Percentiles rank a stretch among this genome's conserved stretches.
These are phyloP conservation scores for Chlamydomonas sp. DNA, from an alignment of 139 green algal species.

Conservation along the genomic window DNA sequence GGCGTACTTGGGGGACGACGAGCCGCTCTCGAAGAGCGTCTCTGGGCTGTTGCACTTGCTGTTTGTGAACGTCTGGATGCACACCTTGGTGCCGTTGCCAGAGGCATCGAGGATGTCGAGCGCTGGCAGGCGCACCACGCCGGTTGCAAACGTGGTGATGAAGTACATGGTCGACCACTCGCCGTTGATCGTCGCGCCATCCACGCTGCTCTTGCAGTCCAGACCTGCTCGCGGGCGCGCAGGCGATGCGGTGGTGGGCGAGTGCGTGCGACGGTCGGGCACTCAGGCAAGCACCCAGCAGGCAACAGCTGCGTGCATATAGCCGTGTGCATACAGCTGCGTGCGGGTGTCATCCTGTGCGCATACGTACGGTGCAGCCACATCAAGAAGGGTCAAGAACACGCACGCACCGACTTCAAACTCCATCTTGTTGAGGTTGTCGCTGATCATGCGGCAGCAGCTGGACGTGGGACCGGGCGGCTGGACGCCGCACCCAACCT, in stretches of 20 bases:
- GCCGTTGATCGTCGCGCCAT: not conserved
- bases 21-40: not conserved
- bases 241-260: not conserved
- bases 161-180: not conserved
- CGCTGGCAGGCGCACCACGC: not conserved
- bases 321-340: not conserved
- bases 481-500: not conserved
- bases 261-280: not conserved
- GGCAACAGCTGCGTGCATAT: no score
- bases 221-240: not conserved
- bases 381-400: not conserved
- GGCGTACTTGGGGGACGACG: not conserved
- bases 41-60: not conserved
- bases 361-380: not conserved
- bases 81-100: not conserved
- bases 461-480: not conserved
- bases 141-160: constrained; percentile 4
- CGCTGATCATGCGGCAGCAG: not conserved
- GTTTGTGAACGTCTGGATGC: not conserved
- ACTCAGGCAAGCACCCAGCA: not conserved
- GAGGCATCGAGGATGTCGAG: not conserved
- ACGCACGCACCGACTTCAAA: constrained; percentile 14
- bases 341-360: not conserved
- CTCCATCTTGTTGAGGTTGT: constrained; percentile 9
- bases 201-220: not conserved